phyloP scores from a whole-genome alignment of 2,329 filamentous ascomycete genomes.

The Nemania sp. region DNA sequence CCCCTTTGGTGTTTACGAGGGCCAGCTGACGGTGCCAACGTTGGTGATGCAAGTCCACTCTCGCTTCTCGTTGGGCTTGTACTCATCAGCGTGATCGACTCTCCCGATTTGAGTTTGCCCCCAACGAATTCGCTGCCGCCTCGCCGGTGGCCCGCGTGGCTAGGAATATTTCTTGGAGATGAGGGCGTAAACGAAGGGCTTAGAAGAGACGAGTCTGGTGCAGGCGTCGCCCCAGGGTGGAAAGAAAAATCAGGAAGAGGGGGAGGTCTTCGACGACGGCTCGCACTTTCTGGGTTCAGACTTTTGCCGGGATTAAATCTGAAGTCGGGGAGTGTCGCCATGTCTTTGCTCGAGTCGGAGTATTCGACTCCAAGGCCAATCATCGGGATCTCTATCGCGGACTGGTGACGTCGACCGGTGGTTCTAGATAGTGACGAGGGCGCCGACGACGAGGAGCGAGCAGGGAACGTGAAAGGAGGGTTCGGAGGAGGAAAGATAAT shows the following conservation, averaged over 20 bases:
- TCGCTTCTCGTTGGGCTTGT: slow-evolving; percentile 71
- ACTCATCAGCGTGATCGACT: slow-evolving; percentile 65
- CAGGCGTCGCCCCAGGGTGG: slow-evolving; percentile 51
- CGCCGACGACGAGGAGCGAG: slow-evolving; percentile 52
- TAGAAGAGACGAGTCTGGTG: slow-evolving; percentile 45
- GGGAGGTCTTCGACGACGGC: slow-evolving; percentile 42
- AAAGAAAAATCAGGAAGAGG: slow-evolving; percentile 60
- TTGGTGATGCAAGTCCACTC: slow-evolving; percentile 60
- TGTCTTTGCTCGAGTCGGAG: slow-evolving; percentile 25
- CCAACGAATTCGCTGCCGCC: slow-evolving; percentile 88
- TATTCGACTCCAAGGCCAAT: slow-evolving; percentile 29
- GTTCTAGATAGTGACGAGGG: slow-evolving; percentile 54
- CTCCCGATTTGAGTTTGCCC: slow-evolving; percentile 65
- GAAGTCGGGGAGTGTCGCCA: slow-evolving; percentile 41
- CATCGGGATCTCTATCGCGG: slow-evolving; percentile 51
- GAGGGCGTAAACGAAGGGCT: slow-evolving; percentile 61
- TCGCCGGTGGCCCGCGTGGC: slow-evolving; percentile 75
- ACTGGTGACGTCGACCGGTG: slow-evolving; percentile 56
- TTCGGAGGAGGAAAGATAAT: slow-evolving; percentile 58
- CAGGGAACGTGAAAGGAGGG: slow-evolving; percentile 68
- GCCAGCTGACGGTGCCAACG: slow-evolving; percentile 54
- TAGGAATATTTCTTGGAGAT: slow-evolving; percentile 54
- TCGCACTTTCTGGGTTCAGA: slow-evolving; percentile 39
- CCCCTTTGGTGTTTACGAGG: slow-evolving; percentile 61
- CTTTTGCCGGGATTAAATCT: slow-evolving; percentile 42